Conservation (phyloP, 306 rosid genomes). For the Lotus japonicus region DNA sequence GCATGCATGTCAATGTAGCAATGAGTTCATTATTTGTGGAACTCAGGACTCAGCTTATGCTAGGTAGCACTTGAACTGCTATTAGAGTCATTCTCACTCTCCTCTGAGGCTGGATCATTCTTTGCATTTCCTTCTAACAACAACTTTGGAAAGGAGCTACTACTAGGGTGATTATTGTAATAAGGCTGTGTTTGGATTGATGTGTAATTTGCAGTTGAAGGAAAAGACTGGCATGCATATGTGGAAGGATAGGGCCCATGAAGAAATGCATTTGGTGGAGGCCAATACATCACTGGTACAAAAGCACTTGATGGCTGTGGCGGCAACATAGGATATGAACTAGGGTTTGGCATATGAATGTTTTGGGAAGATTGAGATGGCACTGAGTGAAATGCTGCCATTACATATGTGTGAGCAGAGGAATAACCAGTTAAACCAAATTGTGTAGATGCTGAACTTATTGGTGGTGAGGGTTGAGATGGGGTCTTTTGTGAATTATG, state of each 20-base stretch:
- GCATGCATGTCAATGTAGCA: neutral
- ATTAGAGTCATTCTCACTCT: constrained; percentile 39
- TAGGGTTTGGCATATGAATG: constrained; percentile 23
- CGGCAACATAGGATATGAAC: constrained; percentile 37
- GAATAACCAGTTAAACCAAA: constrained; percentile 47
- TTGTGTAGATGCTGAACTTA: constrained; percentile 31
- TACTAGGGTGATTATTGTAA: constrained; percentile 26
- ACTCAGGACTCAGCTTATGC: constrained; percentile 22
- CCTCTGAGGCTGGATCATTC: constrained; percentile 29
- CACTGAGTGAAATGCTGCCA: constrained; percentile 42
- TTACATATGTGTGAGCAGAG: constrained; percentile 34
- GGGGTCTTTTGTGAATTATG: constrained; percentile 17
- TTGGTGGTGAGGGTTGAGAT: constrained; percentile 17
- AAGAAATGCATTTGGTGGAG: constrained; percentile 57
- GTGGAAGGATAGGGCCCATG: constrained; percentile 43
- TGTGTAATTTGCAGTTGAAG: constrained; percentile 40
- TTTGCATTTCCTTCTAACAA: constrained; percentile 31
- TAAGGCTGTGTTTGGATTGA: constrained; percentile 52
- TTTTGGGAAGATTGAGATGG: constrained; percentile 37
- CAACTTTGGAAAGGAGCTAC: constrained; percentile 27
- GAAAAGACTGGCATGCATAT: constrained; percentile 50
- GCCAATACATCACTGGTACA: constrained; percentile 78
- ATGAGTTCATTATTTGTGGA: constrained; percentile 18
- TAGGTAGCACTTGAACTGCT: constrained; percentile 42
- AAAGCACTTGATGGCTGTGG: constrained; percentile 47